Evolutionary conservation across 495 filamentous ascomycete species (phyloP).

Genomic region (Neurospora tetrasperma): DNA sequence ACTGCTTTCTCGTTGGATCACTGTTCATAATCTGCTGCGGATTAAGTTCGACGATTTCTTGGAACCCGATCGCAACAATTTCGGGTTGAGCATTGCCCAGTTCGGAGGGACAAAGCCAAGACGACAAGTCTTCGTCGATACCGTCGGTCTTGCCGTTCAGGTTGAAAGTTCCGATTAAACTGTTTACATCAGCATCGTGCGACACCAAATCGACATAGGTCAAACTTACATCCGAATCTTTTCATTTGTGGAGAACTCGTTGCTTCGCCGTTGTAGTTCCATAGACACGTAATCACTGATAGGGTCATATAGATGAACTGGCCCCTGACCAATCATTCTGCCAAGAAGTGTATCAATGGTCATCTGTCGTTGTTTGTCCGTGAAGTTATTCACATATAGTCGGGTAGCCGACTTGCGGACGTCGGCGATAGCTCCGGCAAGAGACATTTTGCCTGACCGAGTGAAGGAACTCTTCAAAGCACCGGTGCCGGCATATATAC

Average conservation of each 20-base stretch:
- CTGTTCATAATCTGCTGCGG: slow-evolving; percentile 99
- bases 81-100: slow-evolving; percentile 50
- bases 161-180: slow-evolving; percentile 90
- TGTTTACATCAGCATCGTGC: slow-evolving; percentile 30
- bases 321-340: slow-evolving; percentile 67
- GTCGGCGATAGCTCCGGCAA: slow-evolving; percentile 90
- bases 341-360: slow-evolving; percentile 90
- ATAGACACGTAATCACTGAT: slow-evolving; percentile 78
- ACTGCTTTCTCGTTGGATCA: slow-evolving; percentile 72
- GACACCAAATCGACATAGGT: not conserved
- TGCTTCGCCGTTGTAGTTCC: slow-evolving; percentile 56
- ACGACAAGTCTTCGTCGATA: slow-evolving; percentile 64
- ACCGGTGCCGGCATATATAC: slow-evolving; percentile 94
- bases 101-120: slow-evolving; percentile 63
- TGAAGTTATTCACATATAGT: slow-evolving; percentile 94
- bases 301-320: slow-evolving; percentile 84
- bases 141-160: slow-evolving; percentile 76
- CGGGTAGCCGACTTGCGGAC: slow-evolving; percentile 87
- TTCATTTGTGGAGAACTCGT: slow-evolving; percentile 39
- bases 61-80: slow-evolving; percentile 83
- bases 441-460: slow-evolving; percentile 89
- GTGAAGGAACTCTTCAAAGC: slow-evolving; percentile 94
- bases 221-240: slow-evolving; percentile 38
- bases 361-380: slow-evolving; percentile 83
- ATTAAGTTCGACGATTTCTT: slow-evolving; percentile 93